A percentile compares a stretch with the other conserved stretches of the same genome.
Conservation (phyloP, 106 monocot species). For the Chionographis japonica region DNA sequence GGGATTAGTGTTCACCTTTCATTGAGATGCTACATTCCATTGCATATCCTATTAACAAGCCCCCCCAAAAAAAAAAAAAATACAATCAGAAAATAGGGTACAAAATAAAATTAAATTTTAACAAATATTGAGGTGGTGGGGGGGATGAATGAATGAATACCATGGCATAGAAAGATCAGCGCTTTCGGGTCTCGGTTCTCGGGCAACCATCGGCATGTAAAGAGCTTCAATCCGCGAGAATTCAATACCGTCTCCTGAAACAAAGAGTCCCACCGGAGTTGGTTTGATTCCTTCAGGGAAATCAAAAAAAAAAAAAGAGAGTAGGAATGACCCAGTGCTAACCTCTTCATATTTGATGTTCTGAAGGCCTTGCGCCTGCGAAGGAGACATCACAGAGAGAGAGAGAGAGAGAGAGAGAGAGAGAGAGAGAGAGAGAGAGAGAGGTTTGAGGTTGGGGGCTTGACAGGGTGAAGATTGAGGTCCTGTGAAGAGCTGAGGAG, state of each 20-base stretch:
- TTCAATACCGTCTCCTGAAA: slow-evolving; percentile 28
- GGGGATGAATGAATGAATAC: slow-evolving; percentile 4
- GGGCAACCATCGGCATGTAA: no score
- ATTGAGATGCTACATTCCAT: slow-evolving; percentile 67
- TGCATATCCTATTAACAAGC: slow-evolving; percentile 29
- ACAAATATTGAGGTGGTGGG: no score
- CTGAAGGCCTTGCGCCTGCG: slow-evolving; percentile 2
- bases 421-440: not conserved
- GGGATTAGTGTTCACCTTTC: slow-evolving; percentile 11
- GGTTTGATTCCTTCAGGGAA: not conserved
- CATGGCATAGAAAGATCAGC: no score
- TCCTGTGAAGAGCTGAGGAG: no score
- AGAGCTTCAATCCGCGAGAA: no score
- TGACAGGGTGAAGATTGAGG: not conserved
- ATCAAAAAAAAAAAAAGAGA: not conserved
- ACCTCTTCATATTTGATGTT: slow-evolving; percentile 25
- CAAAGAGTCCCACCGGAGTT: not conserved
- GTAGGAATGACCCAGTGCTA: no score
- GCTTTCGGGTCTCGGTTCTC: no score
- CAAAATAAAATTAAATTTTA: not conserved
- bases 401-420: no score
- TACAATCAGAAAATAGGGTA: not conserved
- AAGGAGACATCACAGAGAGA: not conserved
- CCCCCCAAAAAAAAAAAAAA: not conserved
- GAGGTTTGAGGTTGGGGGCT: no score